These are phyloP conservation scores for Vanrija sp. DNA, from an alignment of 1,284 basidiomycete species.

Conservation along the genomic window DNA sequence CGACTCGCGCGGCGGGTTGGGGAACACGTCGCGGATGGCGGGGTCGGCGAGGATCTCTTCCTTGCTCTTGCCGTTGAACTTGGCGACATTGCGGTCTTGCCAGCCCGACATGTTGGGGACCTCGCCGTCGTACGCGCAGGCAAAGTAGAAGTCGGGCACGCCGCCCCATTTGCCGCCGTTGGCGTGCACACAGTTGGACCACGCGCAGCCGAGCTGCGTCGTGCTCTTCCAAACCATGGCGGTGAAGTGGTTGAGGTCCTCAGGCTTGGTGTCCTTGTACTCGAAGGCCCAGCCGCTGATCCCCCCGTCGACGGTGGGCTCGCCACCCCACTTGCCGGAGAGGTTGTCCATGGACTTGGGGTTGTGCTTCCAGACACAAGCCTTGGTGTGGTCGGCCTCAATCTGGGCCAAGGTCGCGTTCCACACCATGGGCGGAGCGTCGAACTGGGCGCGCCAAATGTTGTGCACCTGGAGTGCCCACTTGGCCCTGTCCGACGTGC, in stretches of 20 bases:
- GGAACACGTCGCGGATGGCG: no score
- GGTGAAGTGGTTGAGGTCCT: conserved; percentile 40
- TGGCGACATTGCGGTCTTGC: no score
- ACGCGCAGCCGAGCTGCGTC: conserved; percentile 36
- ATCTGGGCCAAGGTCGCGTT: conserved; percentile 1
- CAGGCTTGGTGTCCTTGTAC: conserved; percentile 15
- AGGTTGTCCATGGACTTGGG: conserved; percentile 10
- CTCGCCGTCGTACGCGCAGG: no score
- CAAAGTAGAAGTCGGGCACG: no score
- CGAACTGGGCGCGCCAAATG: conserved; percentile 10
- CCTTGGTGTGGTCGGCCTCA: not conserved
- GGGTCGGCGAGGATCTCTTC: no score
- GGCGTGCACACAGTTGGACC: no score
- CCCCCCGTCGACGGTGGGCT: no score
- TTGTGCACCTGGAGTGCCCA: conserved; percentile 9
- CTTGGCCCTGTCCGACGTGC: conserved; percentile 5
- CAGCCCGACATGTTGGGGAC: no score
- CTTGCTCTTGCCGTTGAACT: no score
- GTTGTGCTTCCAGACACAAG: conserved; percentile 2
- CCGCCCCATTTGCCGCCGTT: no score
- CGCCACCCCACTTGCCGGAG: not conserved
- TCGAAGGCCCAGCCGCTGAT: conserved; percentile 8
- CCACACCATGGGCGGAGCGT: conserved; percentile 1
- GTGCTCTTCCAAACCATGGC: conserved; percentile 42
- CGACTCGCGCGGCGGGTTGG: no score